Evolutionary conservation across 371 early-diverging fungal genomes (phyloP), one percentile per base, ranked within the genome.

Genomic region (Thermomucor indicae-seudaticae): DNA sequence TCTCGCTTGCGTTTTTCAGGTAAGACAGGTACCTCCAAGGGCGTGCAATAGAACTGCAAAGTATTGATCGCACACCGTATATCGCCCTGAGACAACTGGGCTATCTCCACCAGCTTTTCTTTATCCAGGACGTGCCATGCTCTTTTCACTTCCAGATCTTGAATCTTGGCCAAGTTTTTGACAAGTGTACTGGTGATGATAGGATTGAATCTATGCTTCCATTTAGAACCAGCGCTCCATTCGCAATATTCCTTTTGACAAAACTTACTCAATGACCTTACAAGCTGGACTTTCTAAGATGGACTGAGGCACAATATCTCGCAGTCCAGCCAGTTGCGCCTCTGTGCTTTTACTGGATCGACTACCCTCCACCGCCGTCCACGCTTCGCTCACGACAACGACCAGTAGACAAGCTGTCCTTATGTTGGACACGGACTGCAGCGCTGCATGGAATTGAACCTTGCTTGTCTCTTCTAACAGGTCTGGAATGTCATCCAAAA

Each of bases 401-500:
- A 69, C 56, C 16, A 73, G 14, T 5, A 73, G 38, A 23, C 60
- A 64, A 0, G 47, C 58, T 0, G 41, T 19, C 25, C 43, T 16
- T 0, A 19, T 27, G 2, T 39, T 12, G 1, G 60, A 3, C 23
- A 39, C 52, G 1, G 29, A 11, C 19, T 31, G 25, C 16, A 75
- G 22, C 1, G 61, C 34, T 2, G 46, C 17, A 22, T 65, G 67
- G 27, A 71, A 71, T 25, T 55, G 32, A 5, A 8, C 20, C 30
- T 57, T 59, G 3, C 55, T 55, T 0, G 20, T 19, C 2, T 49
- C 43, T 3, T 40, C 49, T 0, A 50, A 53, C n/a, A 75, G 31
- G 46, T 75, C 68, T 5, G 75, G 75, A 22, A 75, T 40, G 39
- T 75, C 75, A 25, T 75, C 75, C 3, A 75, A 35, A 23, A 75